Conservation (phyloP, 2,329 filamentous ascomycete genomes). For the Aspergillus sp. region DNA sequence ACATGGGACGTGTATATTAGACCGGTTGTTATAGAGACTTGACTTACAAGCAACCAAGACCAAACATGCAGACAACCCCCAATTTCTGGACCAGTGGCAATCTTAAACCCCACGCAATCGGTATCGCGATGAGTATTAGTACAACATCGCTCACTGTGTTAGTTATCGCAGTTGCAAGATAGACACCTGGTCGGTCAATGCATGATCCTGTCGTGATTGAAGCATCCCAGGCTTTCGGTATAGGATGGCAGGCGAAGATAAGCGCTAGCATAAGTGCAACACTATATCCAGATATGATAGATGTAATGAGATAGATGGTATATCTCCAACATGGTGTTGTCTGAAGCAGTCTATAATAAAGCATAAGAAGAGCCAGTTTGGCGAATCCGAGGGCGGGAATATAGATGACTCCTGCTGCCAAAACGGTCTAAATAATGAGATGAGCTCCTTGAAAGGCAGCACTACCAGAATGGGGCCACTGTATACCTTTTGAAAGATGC, state of each 20-base stretch:
- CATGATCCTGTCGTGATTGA: constrained; percentile 8
- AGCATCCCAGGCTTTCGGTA: constrained; percentile 12
- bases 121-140: constrained; percentile 15
- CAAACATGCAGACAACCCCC: constrained; percentile 14
- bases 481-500: constrained; percentile 13
- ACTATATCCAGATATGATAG: constrained; percentile 14
- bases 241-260: constrained; percentile 12
- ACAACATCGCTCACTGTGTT: constrained; percentile 16
- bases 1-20: no score
- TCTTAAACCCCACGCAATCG: constrained; percentile 11
- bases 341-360: constrained; percentile 17
- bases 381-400: constrained; percentile 17
- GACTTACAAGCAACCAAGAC: constrained; percentile 20
- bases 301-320: constrained; percentile 8
- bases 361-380: constrained; percentile 18
- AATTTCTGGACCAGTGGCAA: constrained; percentile 16
- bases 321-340: constrained; percentile 6
- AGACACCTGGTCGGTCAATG: constrained; percentile 10
- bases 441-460: no score
- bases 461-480: no score
- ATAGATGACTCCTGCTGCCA: constrained; percentile 16
- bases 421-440: constrained; percentile 5
- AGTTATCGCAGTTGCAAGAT: constrained; percentile 13
- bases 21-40: not conserved
- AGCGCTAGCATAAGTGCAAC: constrained; percentile 14